A percentile compares a stretch with the other conserved stretches of the same genome.
These are phyloP conservation scores for Fraxinus platypoda DNA, from an alignment of 305 asterid genomes.

Conservation along the genomic window DNA sequence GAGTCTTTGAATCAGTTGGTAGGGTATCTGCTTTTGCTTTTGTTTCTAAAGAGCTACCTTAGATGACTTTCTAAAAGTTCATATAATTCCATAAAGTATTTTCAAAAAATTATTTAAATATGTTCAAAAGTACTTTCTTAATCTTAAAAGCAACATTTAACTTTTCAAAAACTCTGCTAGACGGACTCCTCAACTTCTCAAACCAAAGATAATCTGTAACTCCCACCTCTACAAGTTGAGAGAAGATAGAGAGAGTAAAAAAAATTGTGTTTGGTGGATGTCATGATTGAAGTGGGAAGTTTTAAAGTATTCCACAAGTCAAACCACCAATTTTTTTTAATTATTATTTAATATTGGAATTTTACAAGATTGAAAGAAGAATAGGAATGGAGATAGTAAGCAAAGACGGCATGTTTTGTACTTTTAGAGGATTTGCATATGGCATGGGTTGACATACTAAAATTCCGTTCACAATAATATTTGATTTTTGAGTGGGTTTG, in stretches of 20 bases:
- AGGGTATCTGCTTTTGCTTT: too few relatives aligned
- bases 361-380: background rate
- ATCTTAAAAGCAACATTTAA: too few relatives aligned
- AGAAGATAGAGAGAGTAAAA: background rate
- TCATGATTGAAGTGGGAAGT: background rate
- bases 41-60: background rate
- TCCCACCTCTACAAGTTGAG: background rate
- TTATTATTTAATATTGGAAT: background rate
- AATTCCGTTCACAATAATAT: background rate
- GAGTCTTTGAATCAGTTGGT: too few relatives aligned
- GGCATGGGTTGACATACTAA: background rate
- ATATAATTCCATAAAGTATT: too few relatives aligned
- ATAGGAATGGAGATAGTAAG: background rate
- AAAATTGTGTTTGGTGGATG: background rate
- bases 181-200: background rate
- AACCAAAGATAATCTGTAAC: background rate
- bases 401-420: background rate
- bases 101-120: too few relatives aligned
- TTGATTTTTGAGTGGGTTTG: background rate
- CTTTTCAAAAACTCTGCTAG: too few relatives aligned
- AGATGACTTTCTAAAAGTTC: too few relatives aligned
- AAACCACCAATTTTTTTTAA: background rate
- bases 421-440: background rate
- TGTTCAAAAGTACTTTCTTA: too few relatives aligned
- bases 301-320: background rate